Evolutionary conservation across 768 basidiomycete genomes (phyloP), one percentile per base, ranked within the genome.

Genomic region (Phanerochaete carnosa): DNA sequence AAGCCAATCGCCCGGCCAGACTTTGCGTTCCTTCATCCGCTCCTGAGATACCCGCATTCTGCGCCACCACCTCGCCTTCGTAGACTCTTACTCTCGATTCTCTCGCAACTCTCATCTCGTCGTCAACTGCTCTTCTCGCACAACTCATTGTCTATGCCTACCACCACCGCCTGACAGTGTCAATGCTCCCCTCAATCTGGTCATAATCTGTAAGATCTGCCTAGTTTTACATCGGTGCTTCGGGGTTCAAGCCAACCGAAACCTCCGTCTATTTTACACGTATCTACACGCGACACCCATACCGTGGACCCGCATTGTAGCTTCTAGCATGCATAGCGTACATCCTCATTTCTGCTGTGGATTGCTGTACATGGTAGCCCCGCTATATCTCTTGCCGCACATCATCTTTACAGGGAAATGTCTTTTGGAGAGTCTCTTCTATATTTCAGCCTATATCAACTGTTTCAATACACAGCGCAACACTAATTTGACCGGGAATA

Each of bases 1-100:
- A 32, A 23, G 45, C 33, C 70, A 68, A 3, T 54, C 75, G 68
- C 63, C 68, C 2, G 62, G 63, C 25, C 37, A 54, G 35, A 33
- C 54, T 2, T 37, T 55, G n/a, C 54, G 19, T 55, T 60, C 19
- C 28, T 43, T 25, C 52, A 63, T 37, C 52, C 62, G 43, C 58
- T 61, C n/a, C 11, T 62, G 28, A 28, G n/a, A 22, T 8, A 19
- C 39, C 39, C 39, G 39, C 19, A 19, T 33, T 22, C 55, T 30
- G 13, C 33, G 3, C 3, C 30, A 23, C 22, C 30, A 6, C 19
- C 12, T 23, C 9, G 11, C 52, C 16, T 54, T 12, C 33, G 13
- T 54, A 23, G 29, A 23, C 32, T 35, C 33, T 32, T 32, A 25
- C 30, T 26, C 23, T 59, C 15, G 32, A 32, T 32, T 19, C 35